Evolutionary conservation across 176 grass and related monocot genomes (phyloP).

Genomic region (Phragmites australis): DNA sequence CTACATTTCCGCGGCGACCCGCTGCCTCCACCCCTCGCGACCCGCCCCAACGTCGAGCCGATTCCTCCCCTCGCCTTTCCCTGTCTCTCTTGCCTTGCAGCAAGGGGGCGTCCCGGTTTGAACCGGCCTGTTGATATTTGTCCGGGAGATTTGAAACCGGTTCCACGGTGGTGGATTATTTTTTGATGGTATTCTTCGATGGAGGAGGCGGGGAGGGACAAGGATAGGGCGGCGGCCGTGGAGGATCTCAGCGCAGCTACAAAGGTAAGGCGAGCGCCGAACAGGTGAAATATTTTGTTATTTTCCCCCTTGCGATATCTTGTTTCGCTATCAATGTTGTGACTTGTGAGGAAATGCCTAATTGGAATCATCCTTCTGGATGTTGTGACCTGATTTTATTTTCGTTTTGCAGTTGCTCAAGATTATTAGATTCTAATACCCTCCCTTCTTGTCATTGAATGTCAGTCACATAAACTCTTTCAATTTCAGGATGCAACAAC

Average conservation of each 20-base stretch:
- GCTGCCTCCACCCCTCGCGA: neutral
- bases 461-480: neutral
- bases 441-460: neutral
- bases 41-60: neutral
- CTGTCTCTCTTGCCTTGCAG: neutral
- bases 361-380: too few relatives aligned
- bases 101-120: neutral
- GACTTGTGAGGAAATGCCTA: neutral
- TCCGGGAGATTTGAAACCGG: constrained; percentile 7
- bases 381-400: too few relatives aligned
- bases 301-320: neutral
- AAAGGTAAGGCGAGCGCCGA: constrained; percentile 16
- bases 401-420: too few relatives aligned
- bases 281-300: too few relatives aligned
- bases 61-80: neutral
- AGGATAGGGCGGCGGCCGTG: neutral
- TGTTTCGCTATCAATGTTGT: neutral
- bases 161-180: neutral
- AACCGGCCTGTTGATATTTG: neutral
- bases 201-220: constrained; percentile 36
- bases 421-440: too few relatives aligned
- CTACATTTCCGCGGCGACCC: constrained; percentile 19
- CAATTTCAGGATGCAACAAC: constrained; percentile 48
- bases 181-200: constrained; percentile 26
- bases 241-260: constrained; percentile 21